A percentile compares a stretch with the other conserved stretches of the same genome.
Conservation (phyloP, 164 flowering plant genomes). For the Litsea cubeba region DNA sequence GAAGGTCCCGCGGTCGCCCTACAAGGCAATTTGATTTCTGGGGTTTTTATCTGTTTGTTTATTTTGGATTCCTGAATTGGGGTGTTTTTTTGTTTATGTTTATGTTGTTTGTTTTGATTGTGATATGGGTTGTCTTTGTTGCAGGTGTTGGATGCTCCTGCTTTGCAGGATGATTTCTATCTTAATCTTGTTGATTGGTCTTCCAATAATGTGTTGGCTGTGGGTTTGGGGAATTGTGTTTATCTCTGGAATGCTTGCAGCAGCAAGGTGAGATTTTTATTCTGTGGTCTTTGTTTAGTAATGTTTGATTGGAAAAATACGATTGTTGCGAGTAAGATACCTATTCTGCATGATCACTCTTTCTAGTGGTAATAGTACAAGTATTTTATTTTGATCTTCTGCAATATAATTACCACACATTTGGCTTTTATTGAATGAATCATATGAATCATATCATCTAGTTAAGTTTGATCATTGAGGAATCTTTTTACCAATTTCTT, state of each 20-base stretch:
- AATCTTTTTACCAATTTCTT: no score
- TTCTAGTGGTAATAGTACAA: no score
- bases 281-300: no score
- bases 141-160: constrained; percentile 95
- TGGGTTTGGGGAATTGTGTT: constrained; percentile 88
- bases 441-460: no score
- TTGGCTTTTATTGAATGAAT: no score
- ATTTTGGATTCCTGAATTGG: constrained; percentile 1
- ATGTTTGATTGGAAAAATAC: no score
- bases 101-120: constrained; percentile 4
- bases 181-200: constrained; percentile 98
- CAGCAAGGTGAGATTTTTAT: constrained; percentile 59
- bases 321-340: no score
- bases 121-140: neutral
- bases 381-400: no score
- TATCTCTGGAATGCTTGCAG: constrained; percentile 98
- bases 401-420: no score
- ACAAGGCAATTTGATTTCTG: constrained; percentile 47
- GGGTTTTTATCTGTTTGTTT: constrained; percentile 3
- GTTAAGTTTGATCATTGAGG: no score
- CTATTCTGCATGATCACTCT: no score
- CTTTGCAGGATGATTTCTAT: constrained; percentile 96
- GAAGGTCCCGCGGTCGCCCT: constrained; percentile 83
- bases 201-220: constrained; percentile 86
- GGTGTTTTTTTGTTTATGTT: neutral